A percentile compares a stretch with the other conserved stretches of the same genome.
These are phyloP conservation scores for Micromonas pusilla DNA, from an alignment of 139 green algal genomes.

Conservation along the genomic window DNA sequence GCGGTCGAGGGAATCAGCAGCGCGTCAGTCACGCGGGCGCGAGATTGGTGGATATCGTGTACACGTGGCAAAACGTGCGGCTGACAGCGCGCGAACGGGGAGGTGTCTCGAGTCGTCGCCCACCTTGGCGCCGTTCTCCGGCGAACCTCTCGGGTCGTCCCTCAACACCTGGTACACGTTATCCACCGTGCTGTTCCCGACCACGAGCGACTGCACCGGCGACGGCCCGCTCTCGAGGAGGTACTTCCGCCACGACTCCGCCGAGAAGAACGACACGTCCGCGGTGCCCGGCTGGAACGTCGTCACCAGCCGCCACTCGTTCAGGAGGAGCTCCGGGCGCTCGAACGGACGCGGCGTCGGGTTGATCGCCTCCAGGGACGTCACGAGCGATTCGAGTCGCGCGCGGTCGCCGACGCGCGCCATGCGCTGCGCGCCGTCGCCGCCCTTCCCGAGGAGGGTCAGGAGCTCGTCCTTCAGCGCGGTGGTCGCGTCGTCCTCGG, in stretches of 20 bases:
- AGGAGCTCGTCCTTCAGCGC: neutral
- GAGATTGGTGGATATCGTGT: no score
- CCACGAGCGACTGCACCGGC: conserved; percentile 30
- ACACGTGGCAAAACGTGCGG: no score
- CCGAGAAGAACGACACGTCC: conserved; percentile 4
- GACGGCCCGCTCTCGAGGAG: conserved; percentile 27
- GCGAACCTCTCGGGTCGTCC: neutral
- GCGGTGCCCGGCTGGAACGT: conserved; percentile 22
- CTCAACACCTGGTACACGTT: conserved; percentile 32
- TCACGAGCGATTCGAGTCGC: neutral
- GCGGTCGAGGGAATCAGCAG: no score
- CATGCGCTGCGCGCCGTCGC: neutral
- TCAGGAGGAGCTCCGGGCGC: neutral
- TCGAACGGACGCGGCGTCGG: neutral
- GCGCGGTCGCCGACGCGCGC: neutral
- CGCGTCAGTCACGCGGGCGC: no score
- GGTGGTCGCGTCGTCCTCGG: neutral
- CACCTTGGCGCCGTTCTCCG: conserved; percentile 17
- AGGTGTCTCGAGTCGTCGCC: no score
- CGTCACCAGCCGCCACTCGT: conserved; percentile 20
- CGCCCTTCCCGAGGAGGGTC: neutral
- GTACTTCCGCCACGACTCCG: conserved; percentile 18
- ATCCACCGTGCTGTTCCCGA: conserved; percentile 21
- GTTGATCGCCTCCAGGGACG: neutral
- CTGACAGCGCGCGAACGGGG: no score